phyloP scores from a whole-genome alignment of 305 asterid species.

The Fraxinus angustifolia region DNA sequence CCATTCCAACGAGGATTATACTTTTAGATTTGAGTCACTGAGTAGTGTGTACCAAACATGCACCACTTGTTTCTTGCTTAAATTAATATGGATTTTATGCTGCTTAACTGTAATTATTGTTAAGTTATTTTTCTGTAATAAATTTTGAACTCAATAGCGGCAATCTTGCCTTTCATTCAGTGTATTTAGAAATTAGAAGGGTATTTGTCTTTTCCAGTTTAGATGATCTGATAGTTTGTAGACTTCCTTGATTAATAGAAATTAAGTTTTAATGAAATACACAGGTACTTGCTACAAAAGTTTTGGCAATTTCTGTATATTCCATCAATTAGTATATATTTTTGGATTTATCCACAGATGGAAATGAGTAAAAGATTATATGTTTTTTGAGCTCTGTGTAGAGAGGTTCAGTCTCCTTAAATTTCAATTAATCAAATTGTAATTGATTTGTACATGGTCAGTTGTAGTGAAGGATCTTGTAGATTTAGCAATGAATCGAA shows the following conservation, averaged over 20 bases:
- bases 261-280: neutral
- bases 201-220: neutral
- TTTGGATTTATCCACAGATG: neutral
- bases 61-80: neutral
- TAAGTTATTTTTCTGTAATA: neutral
- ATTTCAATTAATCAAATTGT: neutral
- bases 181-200: neutral
- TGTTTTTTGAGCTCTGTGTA: neutral
- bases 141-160: neutral
- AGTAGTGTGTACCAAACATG: neutral
- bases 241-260: neutral
- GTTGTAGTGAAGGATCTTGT: neutral
- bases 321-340: neutral
- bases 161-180: neutral
- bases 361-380: neutral
- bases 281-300: neutral
- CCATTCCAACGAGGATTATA: too few relatives aligned
- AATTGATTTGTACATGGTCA: neutral
- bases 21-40: neutral
- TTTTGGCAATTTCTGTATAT: neutral
- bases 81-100: neutral
- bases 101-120: neutral
- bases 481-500: neutral
- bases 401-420: neutral
- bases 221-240: neutral